Conservation (phyloP, 2,329 filamentous ascomycete species). For the Trichoderma sp. region DNA sequence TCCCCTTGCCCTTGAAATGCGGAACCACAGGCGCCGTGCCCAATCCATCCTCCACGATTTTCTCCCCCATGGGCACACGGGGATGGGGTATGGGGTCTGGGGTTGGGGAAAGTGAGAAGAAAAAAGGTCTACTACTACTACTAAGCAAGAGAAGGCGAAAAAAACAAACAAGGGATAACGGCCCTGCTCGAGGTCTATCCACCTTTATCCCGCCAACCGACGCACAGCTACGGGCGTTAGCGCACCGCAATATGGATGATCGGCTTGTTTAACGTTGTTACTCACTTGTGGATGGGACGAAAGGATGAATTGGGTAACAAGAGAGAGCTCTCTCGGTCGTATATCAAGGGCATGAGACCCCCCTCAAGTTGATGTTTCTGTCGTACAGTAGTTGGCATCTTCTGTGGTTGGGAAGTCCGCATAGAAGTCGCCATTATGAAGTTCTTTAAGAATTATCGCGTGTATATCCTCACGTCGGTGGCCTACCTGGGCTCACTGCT, state of each 20-base stretch:
- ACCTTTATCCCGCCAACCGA: constrained; percentile 1
- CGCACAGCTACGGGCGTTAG: not conserved
- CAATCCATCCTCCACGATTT: not conserved
- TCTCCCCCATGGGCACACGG: not conserved
- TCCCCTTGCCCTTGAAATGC: not conserved
- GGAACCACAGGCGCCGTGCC: not conserved
- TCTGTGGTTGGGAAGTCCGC: not conserved
- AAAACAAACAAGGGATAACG: not conserved
- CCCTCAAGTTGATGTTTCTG: too few species aligned
- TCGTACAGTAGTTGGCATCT: not conserved
- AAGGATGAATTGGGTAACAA: not conserved
- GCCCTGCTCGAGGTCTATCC: not conserved
- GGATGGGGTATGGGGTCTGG: too few species aligned
- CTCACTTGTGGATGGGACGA: not conserved
- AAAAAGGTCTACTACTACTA: not conserved
- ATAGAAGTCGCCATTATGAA: not conserved
- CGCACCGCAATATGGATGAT: constrained; percentile 2
- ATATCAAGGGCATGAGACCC: not conserved
- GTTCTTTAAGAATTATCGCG: constrained; percentile 20
- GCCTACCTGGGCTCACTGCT: constrained; percentile 20
- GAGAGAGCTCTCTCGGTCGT: not conserved
- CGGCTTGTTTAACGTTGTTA: not conserved
- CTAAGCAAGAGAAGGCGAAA: not conserved
- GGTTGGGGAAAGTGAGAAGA: not conserved
- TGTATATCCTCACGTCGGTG: constrained; percentile 19